Base-by-base conservation (phyloP, 345 rosid genomes). In the Ceriops zippeliana region DNA sequence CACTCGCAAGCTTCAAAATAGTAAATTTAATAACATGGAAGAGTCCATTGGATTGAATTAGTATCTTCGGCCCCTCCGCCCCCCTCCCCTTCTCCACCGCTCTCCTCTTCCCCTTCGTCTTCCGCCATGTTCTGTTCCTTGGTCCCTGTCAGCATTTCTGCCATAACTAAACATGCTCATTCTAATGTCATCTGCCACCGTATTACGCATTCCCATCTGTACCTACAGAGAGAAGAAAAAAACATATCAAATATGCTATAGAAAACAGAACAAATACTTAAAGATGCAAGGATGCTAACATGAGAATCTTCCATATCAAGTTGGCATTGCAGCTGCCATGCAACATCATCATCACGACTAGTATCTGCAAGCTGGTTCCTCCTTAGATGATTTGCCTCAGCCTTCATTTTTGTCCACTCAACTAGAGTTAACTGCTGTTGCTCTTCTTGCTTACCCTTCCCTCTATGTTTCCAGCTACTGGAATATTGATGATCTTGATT, bases 281-380 rank as follows among this genome's bases (percentile, higher is more conserved):
- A 66, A 68, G 64, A 76, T 59, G 69, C 19, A 54, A 70, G 56
- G 35, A 62, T 60, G 70, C 86, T 68, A 62, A 86, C 97, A 76
- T 85, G 71, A 80, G 80, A 82, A 79, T 91, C 89, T 82, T 86
- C 96, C 77, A 88, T 69, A 74, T 91, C 96, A 58, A 88, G 87
- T 80, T 89, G 91, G 72, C 80, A 73, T 81, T 89, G 97, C 65
- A 91, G 90, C 85, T 87, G 86, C 90, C 91, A 71, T 42, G 96
- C 98, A 65, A 93, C 80, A 76, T 88, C 90, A 80, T 89, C 93
- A 73, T 91, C 97, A 2, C 49, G 63, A 34, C 76, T 89, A 15
- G 80, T 83, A 69, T 84, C 82, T 52, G 85, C 83, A 76, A 74
- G 69, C 57, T 67, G 68, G 26, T 68, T 78, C 70, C 72, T 63